phyloP scores from a whole-genome alignment of 352 stramenopile species.

The Pythium grandisporangium region DNA sequence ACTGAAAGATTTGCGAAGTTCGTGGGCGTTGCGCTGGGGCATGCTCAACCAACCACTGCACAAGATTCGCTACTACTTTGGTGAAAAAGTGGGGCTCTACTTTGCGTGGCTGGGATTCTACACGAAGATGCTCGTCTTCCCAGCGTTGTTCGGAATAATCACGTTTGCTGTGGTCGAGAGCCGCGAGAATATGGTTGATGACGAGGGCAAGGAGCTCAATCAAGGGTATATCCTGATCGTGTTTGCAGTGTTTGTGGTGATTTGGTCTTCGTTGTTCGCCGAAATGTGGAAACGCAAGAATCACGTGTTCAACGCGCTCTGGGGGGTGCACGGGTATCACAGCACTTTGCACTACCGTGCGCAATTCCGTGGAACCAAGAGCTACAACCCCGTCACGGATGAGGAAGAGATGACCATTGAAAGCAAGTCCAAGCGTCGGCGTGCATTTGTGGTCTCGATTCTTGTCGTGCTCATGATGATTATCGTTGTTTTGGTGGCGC shows the following conservation, averaged over 20 bases:
- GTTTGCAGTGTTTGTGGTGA: slow-evolving; percentile 77
- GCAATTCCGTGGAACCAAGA: slow-evolving; percentile 77
- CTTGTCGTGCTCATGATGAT: slow-evolving; percentile 71
- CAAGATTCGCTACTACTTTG: slow-evolving; percentile 88
- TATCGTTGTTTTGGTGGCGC: slow-evolving; percentile 51
- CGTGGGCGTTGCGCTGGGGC: slow-evolving; percentile 69
- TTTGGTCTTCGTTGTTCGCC: slow-evolving; percentile 84
- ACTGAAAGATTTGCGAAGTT: slow-evolving; percentile 56
- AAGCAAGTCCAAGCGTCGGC: slow-evolving; percentile 43
- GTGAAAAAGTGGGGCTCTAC: slow-evolving; percentile 87
- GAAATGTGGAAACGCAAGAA: slow-evolving; percentile 88
- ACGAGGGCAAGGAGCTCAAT: slow-evolving; percentile 21
- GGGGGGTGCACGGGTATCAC: slow-evolving; percentile 77
- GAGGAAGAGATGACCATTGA: slow-evolving; percentile 58
- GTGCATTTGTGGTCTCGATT: slow-evolving; percentile 42
- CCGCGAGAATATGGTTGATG: slow-evolving; percentile 17
- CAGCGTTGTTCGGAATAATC: slow-evolving; percentile 65
- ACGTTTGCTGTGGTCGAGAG: slow-evolving; percentile 54
- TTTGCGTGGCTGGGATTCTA: slow-evolving; percentile 91
- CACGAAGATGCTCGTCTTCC: slow-evolving; percentile 88
- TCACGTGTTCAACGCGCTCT: slow-evolving; percentile 71
- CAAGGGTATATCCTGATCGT: slow-evolving; percentile 65
- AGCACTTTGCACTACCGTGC: slow-evolving; percentile 62
- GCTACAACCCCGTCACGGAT: slow-evolving; percentile 58
- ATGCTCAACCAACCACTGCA: slow-evolving; percentile 80